These are phyloP conservation scores for Fusarium veterinarium DNA, from an alignment of 2,329 filamentous ascomycete species.

Conservation along the genomic window DNA sequence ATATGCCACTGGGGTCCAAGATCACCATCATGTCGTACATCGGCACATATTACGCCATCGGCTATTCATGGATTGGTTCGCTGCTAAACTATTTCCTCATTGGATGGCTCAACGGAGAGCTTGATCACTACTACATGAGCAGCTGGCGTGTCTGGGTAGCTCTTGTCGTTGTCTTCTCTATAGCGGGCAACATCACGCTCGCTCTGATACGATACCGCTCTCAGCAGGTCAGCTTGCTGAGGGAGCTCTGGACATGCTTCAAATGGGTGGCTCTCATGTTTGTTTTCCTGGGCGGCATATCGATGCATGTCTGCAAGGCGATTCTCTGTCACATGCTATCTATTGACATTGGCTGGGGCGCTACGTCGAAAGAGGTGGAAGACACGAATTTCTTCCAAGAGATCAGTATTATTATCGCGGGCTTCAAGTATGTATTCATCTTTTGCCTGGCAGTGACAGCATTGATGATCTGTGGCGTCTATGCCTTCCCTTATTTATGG, in stretches of 20 bases:
- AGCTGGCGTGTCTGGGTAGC: conserved; percentile 71
- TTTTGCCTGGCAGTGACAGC: neutral
- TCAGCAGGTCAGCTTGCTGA: conserved; percentile 14
- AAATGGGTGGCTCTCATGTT: conserved; percentile 41
- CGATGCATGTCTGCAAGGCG: conserved; percentile 38
- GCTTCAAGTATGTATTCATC: neutral
- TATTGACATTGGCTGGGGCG: conserved; percentile 39
- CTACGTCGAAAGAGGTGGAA: neutral
- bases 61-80: conserved; percentile 60
- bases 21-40: neutral
- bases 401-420: neutral
- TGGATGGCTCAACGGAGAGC: conserved; percentile 73
- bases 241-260: conserved; percentile 26
- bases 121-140: conserved; percentile 75
- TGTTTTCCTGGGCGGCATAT: conserved; percentile 42
- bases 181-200: conserved; percentile 24
- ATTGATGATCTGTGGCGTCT: neutral
- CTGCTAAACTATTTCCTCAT: conserved; percentile 78
- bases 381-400: neutral
- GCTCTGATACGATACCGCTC: conserved; percentile 20
- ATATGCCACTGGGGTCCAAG: conserved; percentile 39
- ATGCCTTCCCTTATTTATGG: neutral
- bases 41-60: conserved; percentile 70
- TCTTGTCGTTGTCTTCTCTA: conserved; percentile 37
- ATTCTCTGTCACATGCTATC: conserved; percentile 38